Base-by-base conservation (phyloP, 2,329 filamentous ascomycete genomes). In the Bimuria novae-zelandiae region DNA sequence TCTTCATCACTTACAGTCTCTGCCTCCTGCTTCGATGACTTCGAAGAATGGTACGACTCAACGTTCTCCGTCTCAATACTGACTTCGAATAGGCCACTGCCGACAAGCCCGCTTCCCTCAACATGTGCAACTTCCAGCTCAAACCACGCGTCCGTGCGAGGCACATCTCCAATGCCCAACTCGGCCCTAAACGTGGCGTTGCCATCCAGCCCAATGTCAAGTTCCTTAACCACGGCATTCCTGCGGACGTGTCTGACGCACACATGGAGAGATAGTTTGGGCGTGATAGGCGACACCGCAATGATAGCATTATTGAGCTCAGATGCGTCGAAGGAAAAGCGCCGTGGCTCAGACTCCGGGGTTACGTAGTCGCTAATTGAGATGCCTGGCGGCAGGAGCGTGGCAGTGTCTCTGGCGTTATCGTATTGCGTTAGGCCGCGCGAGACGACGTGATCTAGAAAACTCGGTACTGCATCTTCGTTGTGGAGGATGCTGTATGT, bases 351-450 rank as follows among this genome's bases (percentile, higher is more conserved):
- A 3, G 57, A 55, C 4, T 32, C 50, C 3, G 61, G 62, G 1
- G 53, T 52, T 1, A 65, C 52, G 43, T 59, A 60, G 39, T 65
- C 62, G 35, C 36, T 54, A 51, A 65, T 61, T 1, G 57, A 57
- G 8, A 62, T 50, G 10, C 62, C 62, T 2, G 51, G 35, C n/a
- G 58, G 49, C 6, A 65, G 56, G 1, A 64, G 45, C 7, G 54
- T 65, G 4, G 61, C 61, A 4, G 62, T 65, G 49, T 65, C 62
- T 8, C 51, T 40, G 12, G 61, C 59, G 47, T 65, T 65, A 50
- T 65, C 62, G 47, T 65, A 65, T 7, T 59, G 51, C 6, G 59
- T 64, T 4, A 65, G 43, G n/a, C 51, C 59, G 29, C 63, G 63
- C 12, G 58, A 60, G 10, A 66, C 51, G 17, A 64, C 60, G 42